phyloP scores from a whole-genome alignment of 73 alveolate species.

The Tetrahymena thermophila region DNA sequence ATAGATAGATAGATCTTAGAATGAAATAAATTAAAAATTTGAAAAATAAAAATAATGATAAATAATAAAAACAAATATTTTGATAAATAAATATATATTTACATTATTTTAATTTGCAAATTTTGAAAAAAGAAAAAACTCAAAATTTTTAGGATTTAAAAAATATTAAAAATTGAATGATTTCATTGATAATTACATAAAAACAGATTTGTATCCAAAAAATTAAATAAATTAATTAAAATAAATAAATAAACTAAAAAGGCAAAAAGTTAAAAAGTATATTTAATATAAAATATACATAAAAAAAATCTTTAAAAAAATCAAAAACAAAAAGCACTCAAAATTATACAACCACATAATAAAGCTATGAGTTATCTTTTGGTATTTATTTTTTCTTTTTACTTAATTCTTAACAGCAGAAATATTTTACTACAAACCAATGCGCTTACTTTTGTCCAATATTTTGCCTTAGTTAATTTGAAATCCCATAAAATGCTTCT shows the following conservation, averaged over 20 bases:
- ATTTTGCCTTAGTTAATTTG: background rate
- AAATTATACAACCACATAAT: background rate
- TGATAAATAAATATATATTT: background rate
- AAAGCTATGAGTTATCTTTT: background rate
- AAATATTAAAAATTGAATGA: background rate
- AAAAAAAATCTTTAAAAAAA: background rate
- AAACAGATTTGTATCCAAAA: background rate
- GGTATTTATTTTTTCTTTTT: background rate
- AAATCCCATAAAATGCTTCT: background rate
- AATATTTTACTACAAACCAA: background rate
- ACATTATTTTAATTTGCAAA: background rate
- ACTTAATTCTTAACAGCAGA: background rate
- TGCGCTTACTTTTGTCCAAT: background rate
- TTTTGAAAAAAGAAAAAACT: background rate
- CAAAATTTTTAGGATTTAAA: background rate
- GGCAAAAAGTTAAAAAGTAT: background rate
- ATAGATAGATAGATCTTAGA: background rate
- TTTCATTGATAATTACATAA: background rate
- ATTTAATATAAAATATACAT: background rate
- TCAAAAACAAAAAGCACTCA: background rate
- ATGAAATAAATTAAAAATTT: background rate
- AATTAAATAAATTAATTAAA: no score
- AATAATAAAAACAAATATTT: background rate
- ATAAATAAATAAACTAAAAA: background rate
- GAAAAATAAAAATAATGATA: background rate